phyloP scores from a whole-genome alignment of 768 basidiomycete genomes.

The Lactarius hatsudake region DNA sequence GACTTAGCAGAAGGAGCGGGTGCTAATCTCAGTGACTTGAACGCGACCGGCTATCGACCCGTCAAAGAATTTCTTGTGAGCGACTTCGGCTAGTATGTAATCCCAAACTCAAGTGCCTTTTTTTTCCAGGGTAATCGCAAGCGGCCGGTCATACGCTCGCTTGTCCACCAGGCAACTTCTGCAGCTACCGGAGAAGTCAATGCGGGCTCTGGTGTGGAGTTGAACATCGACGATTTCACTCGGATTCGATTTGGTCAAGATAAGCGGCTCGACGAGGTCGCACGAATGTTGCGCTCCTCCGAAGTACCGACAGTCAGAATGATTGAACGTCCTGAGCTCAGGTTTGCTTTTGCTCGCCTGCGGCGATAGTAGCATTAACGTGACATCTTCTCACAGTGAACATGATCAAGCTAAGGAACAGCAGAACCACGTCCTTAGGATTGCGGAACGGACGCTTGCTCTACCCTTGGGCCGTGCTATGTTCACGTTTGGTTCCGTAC shows the following conservation, averaged over 20 bases:
- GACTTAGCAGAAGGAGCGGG: constrained; percentile 70
- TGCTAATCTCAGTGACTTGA: constrained; percentile 43
- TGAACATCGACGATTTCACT: constrained; percentile 70
- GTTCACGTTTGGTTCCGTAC: constrained; percentile 85
- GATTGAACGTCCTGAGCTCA: constrained; percentile 67
- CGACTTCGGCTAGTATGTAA: constrained; percentile 10
- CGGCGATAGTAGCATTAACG: background rate
- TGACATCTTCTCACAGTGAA: constrained; percentile 50
- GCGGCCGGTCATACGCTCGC: constrained; percentile 16
- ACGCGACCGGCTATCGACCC: constrained; percentile 53
- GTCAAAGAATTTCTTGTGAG: constrained; percentile 58
- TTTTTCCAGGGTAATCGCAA: constrained; percentile 14
- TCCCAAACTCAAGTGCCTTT: background rate
- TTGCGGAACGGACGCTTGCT: constrained; percentile 87
- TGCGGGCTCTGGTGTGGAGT: constrained; percentile 65
- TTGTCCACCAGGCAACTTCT: constrained; percentile 23
- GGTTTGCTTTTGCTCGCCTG: constrained; percentile 41
- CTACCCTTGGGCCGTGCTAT: constrained; percentile 87
- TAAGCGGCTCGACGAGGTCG: constrained; percentile 85
- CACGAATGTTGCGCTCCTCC: constrained; percentile 85
- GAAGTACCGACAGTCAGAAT: constrained; percentile 59
- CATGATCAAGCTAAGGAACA: constrained; percentile 85
- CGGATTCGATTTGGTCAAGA: constrained; percentile 89
- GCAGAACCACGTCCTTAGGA: constrained; percentile 72
- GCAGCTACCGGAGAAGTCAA: constrained; percentile 56